A percentile compares a stretch with the other conserved stretches of the same genome.
These are phyloP conservation scores for Colletotrichum simmondsii DNA, from an alignment of 2,329 filamentous ascomycete species.

Conservation along the genomic window DNA sequence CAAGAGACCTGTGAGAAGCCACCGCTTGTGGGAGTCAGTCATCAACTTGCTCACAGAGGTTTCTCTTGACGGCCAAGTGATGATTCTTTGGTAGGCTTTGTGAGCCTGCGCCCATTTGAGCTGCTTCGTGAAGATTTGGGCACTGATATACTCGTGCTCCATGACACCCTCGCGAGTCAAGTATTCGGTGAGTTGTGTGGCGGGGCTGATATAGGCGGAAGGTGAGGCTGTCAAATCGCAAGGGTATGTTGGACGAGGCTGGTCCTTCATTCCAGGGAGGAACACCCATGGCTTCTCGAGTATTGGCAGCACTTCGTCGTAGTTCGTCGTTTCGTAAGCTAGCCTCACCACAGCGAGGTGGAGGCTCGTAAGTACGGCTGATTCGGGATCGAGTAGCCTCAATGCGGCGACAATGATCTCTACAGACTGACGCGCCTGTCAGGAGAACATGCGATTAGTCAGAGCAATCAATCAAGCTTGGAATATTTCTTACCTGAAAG, in stretches of 20 bases:
- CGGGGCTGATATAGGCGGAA: conserved; percentile 67
- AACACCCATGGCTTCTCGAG: conserved; percentile 75
- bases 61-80: conserved; percentile 75
- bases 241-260: conserved; percentile 49
- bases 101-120: conserved; percentile 72
- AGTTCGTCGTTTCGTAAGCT: conserved; percentile 66
- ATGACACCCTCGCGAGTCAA: conserved; percentile 66
- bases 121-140: conserved; percentile 71
- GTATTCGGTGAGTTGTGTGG: conserved; percentile 66
- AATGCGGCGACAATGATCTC: conserved; percentile 64
- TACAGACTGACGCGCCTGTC: conserved; percentile 58
- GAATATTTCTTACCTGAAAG: conserved; percentile 50
- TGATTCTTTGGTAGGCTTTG: conserved; percentile 70
- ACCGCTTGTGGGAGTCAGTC: conserved; percentile 92
- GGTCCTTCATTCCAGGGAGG: conserved; percentile 62
- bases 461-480: background rate
- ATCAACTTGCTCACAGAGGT: conserved; percentile 78
- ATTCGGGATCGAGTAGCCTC: conserved; percentile 73
- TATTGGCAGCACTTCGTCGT: conserved; percentile 67
- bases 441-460: conserved; percentile 16
- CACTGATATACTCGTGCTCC: conserved; percentile 74
- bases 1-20: conserved; percentile 82
- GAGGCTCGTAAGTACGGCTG: conserved; percentile 72
- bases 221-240: conserved; percentile 60
- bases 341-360: conserved; percentile 69